A percentile compares a stretch with the other conserved stretches of the same genome.
phyloP scores from a whole-genome alignment of 169 alveolate genomes.

The Amoebophrya sp. region DNA sequence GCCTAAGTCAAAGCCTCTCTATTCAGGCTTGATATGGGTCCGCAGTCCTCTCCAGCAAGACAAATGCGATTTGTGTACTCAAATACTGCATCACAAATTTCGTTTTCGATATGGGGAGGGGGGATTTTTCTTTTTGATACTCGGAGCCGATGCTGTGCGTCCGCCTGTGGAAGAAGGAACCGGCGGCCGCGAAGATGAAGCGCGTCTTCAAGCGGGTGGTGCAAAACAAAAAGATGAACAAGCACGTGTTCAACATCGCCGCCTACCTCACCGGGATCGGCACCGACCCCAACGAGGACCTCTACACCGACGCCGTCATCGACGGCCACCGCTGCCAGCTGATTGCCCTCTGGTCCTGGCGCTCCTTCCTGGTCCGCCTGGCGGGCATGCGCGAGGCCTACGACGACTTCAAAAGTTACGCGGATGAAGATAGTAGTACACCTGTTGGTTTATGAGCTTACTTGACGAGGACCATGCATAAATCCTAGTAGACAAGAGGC shows the following conservation, averaged over 20 bases:
- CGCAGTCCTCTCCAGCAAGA: no score
- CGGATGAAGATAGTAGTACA: no score
- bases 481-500: no score
- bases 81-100: no score
- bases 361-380: not conserved
- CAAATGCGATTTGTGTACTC: no score
- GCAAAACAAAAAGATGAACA: conserved; percentile 5
- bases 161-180: conserved; percentile 3
- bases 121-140: no score
- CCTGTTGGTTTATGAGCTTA: no score
- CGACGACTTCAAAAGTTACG: conserved; percentile 6
- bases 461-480: no score
- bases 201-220: not conserved
- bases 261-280: not conserved
- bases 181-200: conserved; percentile 35
- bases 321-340: not conserved
- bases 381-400: not conserved
- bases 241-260: not conserved
- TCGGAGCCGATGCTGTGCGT: conserved; percentile 15
- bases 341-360: not conserved
- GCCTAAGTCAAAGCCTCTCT: no score
- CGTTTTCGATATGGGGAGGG: no score
- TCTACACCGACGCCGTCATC: not conserved
- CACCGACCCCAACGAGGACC: not conserved
- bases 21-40: no score